Evolutionary conservation across 1,139 yeast species (phyloP).

Genomic region (Geotrichum europaeum): DNA sequence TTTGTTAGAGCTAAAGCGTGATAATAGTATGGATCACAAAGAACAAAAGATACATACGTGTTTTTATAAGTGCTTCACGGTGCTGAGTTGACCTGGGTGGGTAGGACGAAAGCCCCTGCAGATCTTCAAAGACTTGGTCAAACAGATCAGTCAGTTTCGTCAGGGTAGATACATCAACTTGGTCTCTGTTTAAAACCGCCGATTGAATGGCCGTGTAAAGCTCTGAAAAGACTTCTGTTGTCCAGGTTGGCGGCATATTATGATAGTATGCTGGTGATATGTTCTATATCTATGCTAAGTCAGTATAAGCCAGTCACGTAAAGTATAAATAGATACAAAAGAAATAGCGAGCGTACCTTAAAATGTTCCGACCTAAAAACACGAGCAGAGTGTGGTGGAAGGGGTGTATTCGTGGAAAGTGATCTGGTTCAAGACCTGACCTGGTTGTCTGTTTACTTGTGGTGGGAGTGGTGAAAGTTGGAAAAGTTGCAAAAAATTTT

Average conservation of each 20-base stretch:
- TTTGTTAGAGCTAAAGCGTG: neutral
- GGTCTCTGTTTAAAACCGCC: constrained; percentile 20
- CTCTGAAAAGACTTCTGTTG: constrained; percentile 31
- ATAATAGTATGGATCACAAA: neutral
- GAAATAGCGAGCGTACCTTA: neutral
- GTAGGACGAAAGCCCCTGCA: constrained; percentile 42
- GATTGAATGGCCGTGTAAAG: constrained; percentile 29
- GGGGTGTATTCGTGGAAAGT: neutral
- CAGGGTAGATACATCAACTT: constrained; percentile 18
- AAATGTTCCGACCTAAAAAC: neutral
- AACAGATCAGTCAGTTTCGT: constrained; percentile 23
- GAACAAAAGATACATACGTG: constrained; percentile 32
- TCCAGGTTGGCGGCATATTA: constrained; percentile 32
- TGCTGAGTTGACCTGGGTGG: constrained; percentile 52
- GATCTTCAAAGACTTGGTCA: constrained; percentile 39
- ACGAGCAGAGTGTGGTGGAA: neutral
- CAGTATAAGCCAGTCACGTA: neutral
- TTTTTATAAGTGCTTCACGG: constrained; percentile 46
- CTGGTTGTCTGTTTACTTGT: neutral
- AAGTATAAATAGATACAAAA: neutral
- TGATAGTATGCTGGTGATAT: neutral
- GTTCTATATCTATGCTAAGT: neutral
- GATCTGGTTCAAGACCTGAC: neutral
- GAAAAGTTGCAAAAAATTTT: constrained; percentile 8
- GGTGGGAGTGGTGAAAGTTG: constrained; percentile 11